Percentiles rank a stretch among this genome's conserved stretches.
These are phyloP conservation scores for Citropsis articulata DNA, from an alignment of 345 rosid genomes.

Conservation along the genomic window DNA sequence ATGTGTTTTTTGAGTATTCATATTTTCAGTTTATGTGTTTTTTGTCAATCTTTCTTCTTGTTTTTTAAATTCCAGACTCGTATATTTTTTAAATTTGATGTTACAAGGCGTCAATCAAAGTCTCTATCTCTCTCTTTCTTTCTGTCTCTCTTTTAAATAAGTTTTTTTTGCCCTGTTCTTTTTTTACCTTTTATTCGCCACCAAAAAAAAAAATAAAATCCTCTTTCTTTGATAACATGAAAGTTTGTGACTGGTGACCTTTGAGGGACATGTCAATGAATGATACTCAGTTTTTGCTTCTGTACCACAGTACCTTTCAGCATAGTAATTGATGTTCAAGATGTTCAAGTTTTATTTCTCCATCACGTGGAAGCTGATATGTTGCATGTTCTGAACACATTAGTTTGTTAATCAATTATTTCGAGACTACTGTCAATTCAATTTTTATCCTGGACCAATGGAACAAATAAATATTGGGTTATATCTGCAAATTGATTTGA, in stretches of 20 bases:
- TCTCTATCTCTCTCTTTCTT: not conserved
- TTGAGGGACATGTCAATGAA: slow-evolving; percentile 21
- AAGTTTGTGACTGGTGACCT: slow-evolving; percentile 14
- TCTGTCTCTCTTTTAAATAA: not conserved
- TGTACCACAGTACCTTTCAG: slow-evolving; percentile 18
- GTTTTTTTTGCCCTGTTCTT: not conserved
- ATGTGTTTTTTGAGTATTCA: not conserved
- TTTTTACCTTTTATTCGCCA: not conserved
- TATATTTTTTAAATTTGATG: not conserved
- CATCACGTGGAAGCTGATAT: not conserved
- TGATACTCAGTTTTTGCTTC: slow-evolving; percentile 19
- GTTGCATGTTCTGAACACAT: not conserved
- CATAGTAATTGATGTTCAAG: slow-evolving; percentile 25
- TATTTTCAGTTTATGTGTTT: not conserved
- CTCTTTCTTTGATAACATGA: slow-evolving; percentile 13
- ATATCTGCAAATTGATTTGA: not conserved
- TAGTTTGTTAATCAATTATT: not conserved
- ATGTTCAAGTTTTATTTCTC: slow-evolving; percentile 7
- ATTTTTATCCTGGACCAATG: not conserved
- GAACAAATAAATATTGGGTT: not conserved
- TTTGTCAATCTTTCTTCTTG: slow-evolving; percentile 1
- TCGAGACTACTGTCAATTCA: not conserved
- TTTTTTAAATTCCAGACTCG: not conserved
- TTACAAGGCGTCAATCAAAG: not conserved
- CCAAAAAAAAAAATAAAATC: too few relatives aligned